Percentiles rank a stretch among this genome's conserved stretches.
Conservation (phyloP, 192 early-diverging fungal genomes). For the Mortierella alpina region DNA sequence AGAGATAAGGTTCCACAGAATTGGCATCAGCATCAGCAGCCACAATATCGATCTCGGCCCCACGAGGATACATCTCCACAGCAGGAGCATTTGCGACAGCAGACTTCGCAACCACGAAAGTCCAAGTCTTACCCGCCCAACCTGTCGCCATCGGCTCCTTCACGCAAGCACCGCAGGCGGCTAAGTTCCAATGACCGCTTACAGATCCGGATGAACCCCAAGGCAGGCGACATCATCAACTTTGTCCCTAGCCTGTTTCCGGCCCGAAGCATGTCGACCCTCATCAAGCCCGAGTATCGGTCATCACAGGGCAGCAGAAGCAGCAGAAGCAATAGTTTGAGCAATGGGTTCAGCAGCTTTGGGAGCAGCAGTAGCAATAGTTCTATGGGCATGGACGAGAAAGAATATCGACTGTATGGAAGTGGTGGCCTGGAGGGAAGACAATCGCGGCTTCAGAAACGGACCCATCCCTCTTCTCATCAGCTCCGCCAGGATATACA, state of each 20-base stretch:
- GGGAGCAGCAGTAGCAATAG: neutral
- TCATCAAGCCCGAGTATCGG: slow-evolving; percentile 32
- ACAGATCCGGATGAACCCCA: slow-evolving; percentile 43
- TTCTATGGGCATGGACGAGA: slow-evolving; percentile 1
- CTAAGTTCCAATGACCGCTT: slow-evolving; percentile 42
- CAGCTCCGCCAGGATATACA: neutral
- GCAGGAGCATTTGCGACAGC: neutral
- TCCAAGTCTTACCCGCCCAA: slow-evolving; percentile 18
- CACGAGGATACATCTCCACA: neutral
- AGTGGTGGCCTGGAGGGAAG: slow-evolving; percentile 17
- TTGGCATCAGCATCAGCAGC: neutral
- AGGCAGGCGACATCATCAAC: slow-evolving; percentile 24
- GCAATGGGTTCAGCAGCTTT: neutral
- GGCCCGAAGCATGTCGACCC: slow-evolving; percentile 27
- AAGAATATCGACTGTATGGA: neutral
- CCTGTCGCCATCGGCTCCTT: neutral
- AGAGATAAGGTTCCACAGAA: no score
- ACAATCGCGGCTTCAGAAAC: slow-evolving; percentile 34
- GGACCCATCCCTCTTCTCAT: slow-evolving; percentile 8
- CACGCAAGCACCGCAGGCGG: slow-evolving; percentile 8
- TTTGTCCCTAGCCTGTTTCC: slow-evolving; percentile 31
- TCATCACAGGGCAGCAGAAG: slow-evolving; percentile 17
- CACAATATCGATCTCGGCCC: neutral
- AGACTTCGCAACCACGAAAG: slow-evolving; percentile 12
- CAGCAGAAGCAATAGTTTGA: neutral